phyloP scores from a whole-genome alignment of 176 grass and related monocot species.

The Oryza meridionalis region DNA sequence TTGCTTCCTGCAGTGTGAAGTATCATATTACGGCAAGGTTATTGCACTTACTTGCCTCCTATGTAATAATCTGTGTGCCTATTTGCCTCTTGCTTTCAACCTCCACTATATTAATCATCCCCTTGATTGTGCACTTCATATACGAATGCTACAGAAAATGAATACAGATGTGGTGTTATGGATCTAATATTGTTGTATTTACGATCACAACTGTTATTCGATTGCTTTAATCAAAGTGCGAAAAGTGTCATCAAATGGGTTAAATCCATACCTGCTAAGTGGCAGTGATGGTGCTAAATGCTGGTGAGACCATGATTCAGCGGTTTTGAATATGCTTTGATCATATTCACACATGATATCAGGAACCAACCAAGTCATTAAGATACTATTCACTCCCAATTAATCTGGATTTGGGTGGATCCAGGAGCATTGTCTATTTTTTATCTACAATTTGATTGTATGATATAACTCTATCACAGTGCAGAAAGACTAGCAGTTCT shows the following conservation, averaged over 20 bases:
- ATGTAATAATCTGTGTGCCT: conserved; percentile 29
- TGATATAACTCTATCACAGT: no score
- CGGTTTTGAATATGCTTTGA: not conserved
- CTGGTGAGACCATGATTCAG: not conserved
- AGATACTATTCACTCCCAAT: no score
- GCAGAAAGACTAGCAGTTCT: no score
- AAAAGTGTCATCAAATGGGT: not conserved
- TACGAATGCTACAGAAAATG: conserved; percentile 18
- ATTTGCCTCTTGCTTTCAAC: not conserved
- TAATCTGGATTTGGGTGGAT: no score
- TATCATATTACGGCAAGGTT: conserved; percentile 33
- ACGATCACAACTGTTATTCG: not conserved
- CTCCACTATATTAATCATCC: not conserved
- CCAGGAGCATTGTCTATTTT: no score
- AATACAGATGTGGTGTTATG: conserved; percentile 22
- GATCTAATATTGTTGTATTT: not conserved
- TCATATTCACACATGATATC: not conserved
- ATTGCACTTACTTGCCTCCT: not conserved
- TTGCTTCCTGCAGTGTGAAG: conserved; percentile 33
- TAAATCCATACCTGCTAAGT: conserved; percentile 7
- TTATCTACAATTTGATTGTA: no score
- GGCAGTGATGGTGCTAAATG: not conserved
- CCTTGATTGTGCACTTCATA: conserved; percentile 13
- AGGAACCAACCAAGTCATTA: no score
- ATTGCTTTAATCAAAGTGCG: not conserved